Evolutionary conservation across 805 yeast genomes (phyloP).

Genomic region (Candida odintsovae): DNA sequence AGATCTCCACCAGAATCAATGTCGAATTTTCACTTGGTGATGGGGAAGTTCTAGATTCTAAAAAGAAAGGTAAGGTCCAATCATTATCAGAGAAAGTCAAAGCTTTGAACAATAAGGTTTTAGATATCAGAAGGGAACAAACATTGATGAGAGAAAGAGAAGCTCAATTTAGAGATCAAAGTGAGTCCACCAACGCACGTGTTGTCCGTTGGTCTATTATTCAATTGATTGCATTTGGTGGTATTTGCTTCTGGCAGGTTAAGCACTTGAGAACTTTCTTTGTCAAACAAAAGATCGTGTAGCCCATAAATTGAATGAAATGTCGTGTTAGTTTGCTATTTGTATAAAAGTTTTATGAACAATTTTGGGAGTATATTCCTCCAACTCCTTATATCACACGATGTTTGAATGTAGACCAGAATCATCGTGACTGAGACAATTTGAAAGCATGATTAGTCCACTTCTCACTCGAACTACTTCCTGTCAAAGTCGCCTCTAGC

Average conservation of each 20-base stretch:
- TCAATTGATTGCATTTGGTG: slow-evolving; percentile 61
- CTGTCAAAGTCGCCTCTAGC: too few species aligned
- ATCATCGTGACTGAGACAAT: too few species aligned
- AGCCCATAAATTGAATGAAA: background rate
- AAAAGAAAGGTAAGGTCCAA: slow-evolving; percentile 47
- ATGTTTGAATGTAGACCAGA: too few species aligned
- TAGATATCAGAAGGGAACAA: slow-evolving; percentile 61
- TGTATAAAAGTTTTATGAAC: too few species aligned
- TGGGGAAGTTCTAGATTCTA: slow-evolving; percentile 56
- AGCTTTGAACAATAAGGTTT: slow-evolving; percentile 50
- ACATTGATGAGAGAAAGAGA: slow-evolving; percentile 56
- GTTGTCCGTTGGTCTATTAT: slow-evolving; percentile 70
- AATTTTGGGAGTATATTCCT: too few species aligned
- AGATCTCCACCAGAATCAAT: slow-evolving; percentile 46
- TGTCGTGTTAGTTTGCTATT: too few species aligned
- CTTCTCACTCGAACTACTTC: too few species aligned
- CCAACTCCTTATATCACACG: too few species aligned
- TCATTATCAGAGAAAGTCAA: slow-evolving; percentile 51
- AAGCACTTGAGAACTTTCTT: slow-evolving; percentile 75
- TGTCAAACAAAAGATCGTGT: slow-evolving; percentile 60
- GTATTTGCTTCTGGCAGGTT: slow-evolving; percentile 72
- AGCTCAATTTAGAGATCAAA: slow-evolving; percentile 66
- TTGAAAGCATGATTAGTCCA: too few species aligned
- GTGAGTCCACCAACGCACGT: slow-evolving; percentile 68
- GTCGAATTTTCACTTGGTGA: slow-evolving; percentile 71